phyloP scores from a whole-genome alignment of 75 land plant species.

The Cupressus sempervirens region DNA sequence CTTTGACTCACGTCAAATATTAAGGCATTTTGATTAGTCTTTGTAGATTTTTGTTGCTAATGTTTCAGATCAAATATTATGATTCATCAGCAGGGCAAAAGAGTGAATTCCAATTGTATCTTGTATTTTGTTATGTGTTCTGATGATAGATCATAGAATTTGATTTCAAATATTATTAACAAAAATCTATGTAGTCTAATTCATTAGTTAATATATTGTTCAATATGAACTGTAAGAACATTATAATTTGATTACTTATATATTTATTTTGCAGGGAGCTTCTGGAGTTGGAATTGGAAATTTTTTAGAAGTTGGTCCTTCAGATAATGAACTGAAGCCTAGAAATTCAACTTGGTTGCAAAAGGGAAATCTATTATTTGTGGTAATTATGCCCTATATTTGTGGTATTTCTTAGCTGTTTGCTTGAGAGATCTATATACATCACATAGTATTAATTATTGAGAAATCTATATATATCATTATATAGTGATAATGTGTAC shows the following conservation, averaged over 20 bases:
- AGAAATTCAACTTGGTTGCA: constrained; percentile 75
- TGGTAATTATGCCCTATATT: constrained; percentile 32
- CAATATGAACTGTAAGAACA: too few relatives aligned
- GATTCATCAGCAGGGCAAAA: too few relatives aligned
- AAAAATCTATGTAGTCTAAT: too few relatives aligned
- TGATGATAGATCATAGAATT: too few relatives aligned
- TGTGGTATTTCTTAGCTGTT: neutral
- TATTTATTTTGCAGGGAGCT: constrained; percentile 49
- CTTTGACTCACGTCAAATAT: neutral
- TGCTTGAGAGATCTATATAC: neutral
- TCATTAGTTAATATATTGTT: too few relatives aligned
- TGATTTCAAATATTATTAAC: too few relatives aligned
- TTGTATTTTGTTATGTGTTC: too few relatives aligned
- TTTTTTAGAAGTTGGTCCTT: constrained; percentile 78
- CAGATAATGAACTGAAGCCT: constrained; percentile 51
- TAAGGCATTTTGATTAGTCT: too few relatives aligned
- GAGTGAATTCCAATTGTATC: too few relatives aligned
- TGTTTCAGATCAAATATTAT: too few relatives aligned
- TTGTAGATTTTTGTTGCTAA: too few relatives aligned
- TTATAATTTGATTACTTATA: neutral
- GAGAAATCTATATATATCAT: neutral
- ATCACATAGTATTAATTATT: neutral
- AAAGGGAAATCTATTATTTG: constrained; percentile 76
- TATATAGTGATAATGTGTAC: neutral
- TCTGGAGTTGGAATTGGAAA: constrained; percentile 84